Evolutionary conservation across 768 basidiomycete genomes (phyloP).

Genomic region (Termitomyces sp.): DNA sequence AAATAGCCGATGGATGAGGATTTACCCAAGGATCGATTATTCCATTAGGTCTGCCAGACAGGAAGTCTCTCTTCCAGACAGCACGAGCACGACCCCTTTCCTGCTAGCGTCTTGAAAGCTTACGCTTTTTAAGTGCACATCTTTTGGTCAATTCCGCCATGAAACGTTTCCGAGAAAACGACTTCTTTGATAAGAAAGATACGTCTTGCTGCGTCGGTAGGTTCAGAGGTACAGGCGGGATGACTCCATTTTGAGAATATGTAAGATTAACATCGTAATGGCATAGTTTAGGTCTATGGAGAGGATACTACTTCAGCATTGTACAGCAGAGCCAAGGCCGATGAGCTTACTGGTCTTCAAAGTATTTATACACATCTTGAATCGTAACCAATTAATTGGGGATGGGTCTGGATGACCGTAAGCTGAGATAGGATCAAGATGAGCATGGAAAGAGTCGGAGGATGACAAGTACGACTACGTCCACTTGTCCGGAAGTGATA

Average conservation of each 20-base stretch:
- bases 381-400: slow-evolving; percentile 74
- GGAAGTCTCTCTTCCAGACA: slow-evolving; percentile 42
- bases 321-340: background rate
- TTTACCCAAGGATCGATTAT: slow-evolving; percentile 54
- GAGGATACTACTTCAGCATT: background rate
- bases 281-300: slow-evolving; percentile 53
- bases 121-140: slow-evolving; percentile 17
- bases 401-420: slow-evolving; percentile 66
- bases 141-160: slow-evolving; percentile 19
- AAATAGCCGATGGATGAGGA: background rate
- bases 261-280: slow-evolving; percentile 64
- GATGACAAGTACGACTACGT: slow-evolving; percentile 21
- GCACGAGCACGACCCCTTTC: slow-evolving; percentile 18
- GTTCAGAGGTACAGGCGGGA: slow-evolving; percentile 40
- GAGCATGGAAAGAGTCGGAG: background rate
- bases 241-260: slow-evolving; percentile 57
- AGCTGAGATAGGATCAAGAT: slow-evolving; percentile 30
- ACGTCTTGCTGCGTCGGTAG: slow-evolving; percentile 32
- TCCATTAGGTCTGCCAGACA: slow-evolving; percentile 46
- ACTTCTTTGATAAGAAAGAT: slow-evolving; percentile 22
- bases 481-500: slow-evolving; percentile 47
- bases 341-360: slow-evolving; percentile 59
- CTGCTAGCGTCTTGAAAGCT: slow-evolving; percentile 20
- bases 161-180: slow-evolving; percentile 14
- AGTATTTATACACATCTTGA: slow-evolving; percentile 60